Evolutionary conservation across 495 filamentous ascomycete species (phyloP).

Genomic region (Neurospora sp.): DNA sequence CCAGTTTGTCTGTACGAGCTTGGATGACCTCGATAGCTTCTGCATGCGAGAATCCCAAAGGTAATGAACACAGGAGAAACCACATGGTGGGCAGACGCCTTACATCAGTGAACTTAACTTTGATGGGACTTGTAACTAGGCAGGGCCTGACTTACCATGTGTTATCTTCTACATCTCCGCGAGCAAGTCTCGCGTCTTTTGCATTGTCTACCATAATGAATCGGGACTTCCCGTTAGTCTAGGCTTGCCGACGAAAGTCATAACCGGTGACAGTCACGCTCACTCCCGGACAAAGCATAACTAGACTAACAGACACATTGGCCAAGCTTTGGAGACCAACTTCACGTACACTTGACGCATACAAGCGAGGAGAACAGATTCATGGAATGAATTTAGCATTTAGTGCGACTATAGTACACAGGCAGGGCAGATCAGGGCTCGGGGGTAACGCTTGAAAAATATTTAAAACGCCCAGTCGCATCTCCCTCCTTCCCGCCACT

Average conservation of each 20-base stretch:
- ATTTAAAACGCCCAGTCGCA: neutral
- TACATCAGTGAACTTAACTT: neutral
- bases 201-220: neutral
- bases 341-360: neutral
- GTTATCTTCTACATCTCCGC: neutral
- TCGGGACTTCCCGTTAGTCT: neutral
- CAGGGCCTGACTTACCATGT: neutral
- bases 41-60: neutral
- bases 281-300: neutral
- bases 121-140: neutral
- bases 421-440: neutral
- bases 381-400: slow-evolving; percentile 23
- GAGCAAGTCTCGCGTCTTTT: neutral
- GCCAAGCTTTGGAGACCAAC: neutral
- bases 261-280: neutral
- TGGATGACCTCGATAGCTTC: neutral
- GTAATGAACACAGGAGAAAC: neutral
- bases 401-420: slow-evolving; percentile 7
- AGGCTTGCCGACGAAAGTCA: neutral
- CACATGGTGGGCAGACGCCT: neutral
- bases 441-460: neutral
- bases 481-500: neutral
- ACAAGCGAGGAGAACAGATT: neutral
- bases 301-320: neutral
- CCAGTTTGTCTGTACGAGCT: neutral